Evolutionary conservation across 2,329 filamentous ascomycete genomes (phyloP).

Genomic region (Cladosporium velox): DNA sequence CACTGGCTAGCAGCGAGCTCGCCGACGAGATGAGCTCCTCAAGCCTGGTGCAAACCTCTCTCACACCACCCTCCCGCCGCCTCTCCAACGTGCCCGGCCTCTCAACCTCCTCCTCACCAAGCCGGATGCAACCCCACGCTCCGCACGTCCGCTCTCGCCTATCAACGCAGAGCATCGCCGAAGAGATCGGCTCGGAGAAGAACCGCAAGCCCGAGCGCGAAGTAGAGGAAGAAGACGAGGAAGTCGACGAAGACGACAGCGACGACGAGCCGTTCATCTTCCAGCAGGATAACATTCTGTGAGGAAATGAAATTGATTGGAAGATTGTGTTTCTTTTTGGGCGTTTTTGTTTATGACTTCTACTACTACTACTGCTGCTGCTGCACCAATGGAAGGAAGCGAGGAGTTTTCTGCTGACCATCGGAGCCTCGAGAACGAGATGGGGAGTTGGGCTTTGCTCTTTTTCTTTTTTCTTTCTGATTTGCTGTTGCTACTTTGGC

Average conservation of each 20-base stretch:
- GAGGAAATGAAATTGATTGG: neutral
- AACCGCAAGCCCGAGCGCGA: conserved; percentile 27
- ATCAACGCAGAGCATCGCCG: conserved; percentile 83
- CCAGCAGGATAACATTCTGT: conserved; percentile 22
- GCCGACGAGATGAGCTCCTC: conserved; percentile 95
- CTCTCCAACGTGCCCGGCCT: conserved; percentile 65
- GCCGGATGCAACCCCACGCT: conserved; percentile 86
- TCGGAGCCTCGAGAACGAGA: neutral
- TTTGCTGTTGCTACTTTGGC: neutral
- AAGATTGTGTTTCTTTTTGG: neutral
- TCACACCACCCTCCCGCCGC: conserved; percentile 74
- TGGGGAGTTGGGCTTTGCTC: neutral
- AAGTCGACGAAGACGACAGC: conserved; percentile 21
- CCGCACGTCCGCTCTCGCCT: conserved; percentile 92
- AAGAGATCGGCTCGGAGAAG: conserved; percentile 41
- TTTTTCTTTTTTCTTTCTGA: neutral
- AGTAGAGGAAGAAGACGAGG: conserved; percentile 25
- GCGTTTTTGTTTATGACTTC: neutral
- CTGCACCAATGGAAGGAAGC: conserved; percentile 1
- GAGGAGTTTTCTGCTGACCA: neutral
- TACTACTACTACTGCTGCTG: neutral
- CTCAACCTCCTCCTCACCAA: conserved; percentile 85
- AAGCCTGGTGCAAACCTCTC: conserved; percentile 78
- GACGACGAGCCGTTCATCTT: conserved; percentile 37
- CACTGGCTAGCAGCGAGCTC: conserved; percentile 82